Conservation (phyloP, 2,329 filamentous ascomycete species). For the Trichoderma harzianum region DNA sequence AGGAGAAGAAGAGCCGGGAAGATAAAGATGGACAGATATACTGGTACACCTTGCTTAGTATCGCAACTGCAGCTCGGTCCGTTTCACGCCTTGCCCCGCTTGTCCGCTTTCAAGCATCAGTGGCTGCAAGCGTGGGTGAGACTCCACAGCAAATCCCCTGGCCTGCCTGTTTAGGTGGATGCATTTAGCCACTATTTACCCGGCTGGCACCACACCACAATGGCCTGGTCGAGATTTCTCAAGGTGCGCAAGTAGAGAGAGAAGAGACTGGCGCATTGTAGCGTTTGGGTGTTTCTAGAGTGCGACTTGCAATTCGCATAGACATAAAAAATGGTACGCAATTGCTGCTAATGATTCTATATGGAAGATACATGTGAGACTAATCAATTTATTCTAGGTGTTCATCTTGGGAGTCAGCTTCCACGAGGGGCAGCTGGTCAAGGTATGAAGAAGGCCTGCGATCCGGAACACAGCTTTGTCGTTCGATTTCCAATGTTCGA, state of each 20-base stretch:
- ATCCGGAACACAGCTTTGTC: background rate
- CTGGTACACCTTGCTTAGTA: background rate
- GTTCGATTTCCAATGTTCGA: background rate
- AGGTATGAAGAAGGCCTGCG: slow-evolving; percentile 50
- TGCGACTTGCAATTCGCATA: background rate
- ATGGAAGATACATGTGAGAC: background rate
- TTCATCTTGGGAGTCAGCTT: slow-evolving; percentile 88
- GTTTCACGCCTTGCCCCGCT: slow-evolving; percentile 24
- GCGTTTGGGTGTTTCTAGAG: background rate
- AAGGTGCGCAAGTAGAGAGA: background rate
- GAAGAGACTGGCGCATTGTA: background rate
- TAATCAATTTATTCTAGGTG: slow-evolving; percentile 51
- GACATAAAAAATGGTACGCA: background rate
- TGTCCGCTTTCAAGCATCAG: background rate
- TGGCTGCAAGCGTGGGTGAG: no score
- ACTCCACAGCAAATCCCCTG: background rate
- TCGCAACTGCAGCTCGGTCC: slow-evolving; percentile 3
- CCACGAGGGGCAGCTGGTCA: slow-evolving; percentile 75
- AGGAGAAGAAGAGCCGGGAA: background rate
- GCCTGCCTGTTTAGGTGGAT: background rate
- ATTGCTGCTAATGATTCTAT: no score
- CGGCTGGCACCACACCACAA: background rate
- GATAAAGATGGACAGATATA: slow-evolving; percentile 22
- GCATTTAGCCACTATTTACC: slow-evolving; percentile 1
- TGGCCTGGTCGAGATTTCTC: background rate